Conservation (phyloP, 345 rosid species). For the Syzygium grande region DNA sequence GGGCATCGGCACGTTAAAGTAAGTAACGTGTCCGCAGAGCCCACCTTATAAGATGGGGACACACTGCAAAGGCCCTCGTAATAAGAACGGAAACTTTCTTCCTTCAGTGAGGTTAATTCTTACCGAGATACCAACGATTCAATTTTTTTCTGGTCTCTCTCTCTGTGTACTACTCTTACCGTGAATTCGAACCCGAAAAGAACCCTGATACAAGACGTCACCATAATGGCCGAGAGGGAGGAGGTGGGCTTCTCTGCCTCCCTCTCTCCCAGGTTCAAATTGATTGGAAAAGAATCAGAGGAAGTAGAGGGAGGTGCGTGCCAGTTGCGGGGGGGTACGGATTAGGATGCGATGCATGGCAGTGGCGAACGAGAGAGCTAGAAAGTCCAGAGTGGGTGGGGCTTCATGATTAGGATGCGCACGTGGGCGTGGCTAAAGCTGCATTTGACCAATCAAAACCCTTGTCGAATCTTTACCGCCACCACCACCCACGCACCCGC, state of each 20-base stretch:
- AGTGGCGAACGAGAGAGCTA: neutral
- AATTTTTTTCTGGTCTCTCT: neutral
- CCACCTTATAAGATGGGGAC: no score
- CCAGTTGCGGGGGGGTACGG: no score
- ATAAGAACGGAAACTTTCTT: no score
- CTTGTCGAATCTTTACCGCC: neutral
- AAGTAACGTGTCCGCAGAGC: no score
- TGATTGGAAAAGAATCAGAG: neutral
- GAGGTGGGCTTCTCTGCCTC: no score
- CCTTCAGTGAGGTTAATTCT: no score
- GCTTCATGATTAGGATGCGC: constrained; percentile 6
- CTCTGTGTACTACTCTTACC: neutral
- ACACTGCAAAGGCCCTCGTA: no score
- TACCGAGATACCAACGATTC: no score
- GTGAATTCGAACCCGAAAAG: neutral
- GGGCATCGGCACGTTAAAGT: no score
- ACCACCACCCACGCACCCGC: neutral
- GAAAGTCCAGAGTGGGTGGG: neutral
- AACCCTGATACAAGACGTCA: neutral
- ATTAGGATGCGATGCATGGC: neutral
- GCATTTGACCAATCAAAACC: constrained; percentile 21
- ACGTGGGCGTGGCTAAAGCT: constrained; percentile 17
- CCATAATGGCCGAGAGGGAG: neutral
- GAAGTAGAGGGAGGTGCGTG: neutral
- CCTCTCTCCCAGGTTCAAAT: neutral